Percentiles rank a stretch among this genome's conserved stretches.
Evolutionary conservation across 495 filamentous ascomycete genomes (phyloP).

Genomic region (Aspergillus haitiensis): DNA sequence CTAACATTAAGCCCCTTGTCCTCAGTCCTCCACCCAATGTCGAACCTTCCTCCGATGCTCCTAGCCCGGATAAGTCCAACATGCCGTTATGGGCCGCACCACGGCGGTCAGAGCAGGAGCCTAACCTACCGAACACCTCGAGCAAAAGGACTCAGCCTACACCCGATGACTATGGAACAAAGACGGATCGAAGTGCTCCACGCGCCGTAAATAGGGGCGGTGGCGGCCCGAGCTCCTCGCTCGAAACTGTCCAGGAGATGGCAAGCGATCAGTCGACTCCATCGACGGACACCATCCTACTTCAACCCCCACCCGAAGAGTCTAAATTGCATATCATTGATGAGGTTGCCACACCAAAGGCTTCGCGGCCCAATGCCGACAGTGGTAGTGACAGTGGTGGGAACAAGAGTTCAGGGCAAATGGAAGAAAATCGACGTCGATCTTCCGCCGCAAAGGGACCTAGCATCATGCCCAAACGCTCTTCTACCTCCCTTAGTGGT

Average conservation of each 20-base stretch:
- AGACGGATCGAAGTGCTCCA: conserved; percentile 37
- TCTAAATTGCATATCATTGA: conserved; percentile 39
- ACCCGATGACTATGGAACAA: conserved; percentile 34
- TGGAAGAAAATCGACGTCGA: conserved; percentile 38
- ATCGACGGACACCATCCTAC: conserved; percentile 48
- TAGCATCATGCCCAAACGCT: conserved; percentile 47
- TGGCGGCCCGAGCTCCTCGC: conserved; percentile 63
- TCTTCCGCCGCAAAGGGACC: conserved; percentile 25
- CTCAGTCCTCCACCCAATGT: conserved; percentile 51
- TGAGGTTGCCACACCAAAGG: conserved; percentile 42
- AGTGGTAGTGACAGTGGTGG: conserved; percentile 55
- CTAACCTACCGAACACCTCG: conserved; percentile 44
- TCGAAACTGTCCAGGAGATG: conserved; percentile 91
- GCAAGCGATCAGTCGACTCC: conserved; percentile 79
- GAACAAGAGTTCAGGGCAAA: conserved; percentile 43
- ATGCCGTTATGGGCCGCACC: conserved; percentile 61
- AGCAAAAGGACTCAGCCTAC: conserved; percentile 38
- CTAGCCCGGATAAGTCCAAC: conserved; percentile 62
- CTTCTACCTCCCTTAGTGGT: conserved; percentile 49
- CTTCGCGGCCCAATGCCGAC: conserved; percentile 37
- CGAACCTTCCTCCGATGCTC: conserved; percentile 60
- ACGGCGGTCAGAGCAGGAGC: conserved; percentile 41
- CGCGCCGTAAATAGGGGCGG: conserved; percentile 56
- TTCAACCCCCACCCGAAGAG: conserved; percentile 33
- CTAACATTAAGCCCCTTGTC: conserved; percentile 53